Percentiles rank a stretch among this genome's conserved stretches.
These are phyloP conservation scores for Alternaria triticimaculans DNA, from an alignment of 2,329 filamentous ascomycete genomes.

Conservation along the genomic window DNA sequence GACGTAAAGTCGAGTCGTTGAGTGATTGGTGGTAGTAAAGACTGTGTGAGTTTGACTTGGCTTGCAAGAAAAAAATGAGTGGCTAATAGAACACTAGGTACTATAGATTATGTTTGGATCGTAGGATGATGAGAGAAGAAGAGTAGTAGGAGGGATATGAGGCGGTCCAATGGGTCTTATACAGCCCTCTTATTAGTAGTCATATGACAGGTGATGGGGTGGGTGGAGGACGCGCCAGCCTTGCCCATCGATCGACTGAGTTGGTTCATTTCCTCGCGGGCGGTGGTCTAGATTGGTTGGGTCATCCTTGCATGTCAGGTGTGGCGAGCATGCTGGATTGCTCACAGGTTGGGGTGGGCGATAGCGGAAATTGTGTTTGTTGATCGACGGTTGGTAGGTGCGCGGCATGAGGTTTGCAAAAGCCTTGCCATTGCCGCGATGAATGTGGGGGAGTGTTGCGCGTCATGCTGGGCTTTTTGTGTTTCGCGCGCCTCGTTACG, in stretches of 20 bases:
- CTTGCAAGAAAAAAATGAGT: constrained; percentile 31
- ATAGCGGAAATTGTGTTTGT: constrained; percentile 13
- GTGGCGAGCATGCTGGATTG: neutral
- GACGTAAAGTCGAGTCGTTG: constrained; percentile 7
- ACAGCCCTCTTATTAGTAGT: constrained; percentile 18
- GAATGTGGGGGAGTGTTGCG: constrained; percentile 6
- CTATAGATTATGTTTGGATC: constrained; percentile 30
- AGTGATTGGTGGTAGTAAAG: constrained; percentile 12
- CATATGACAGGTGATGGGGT: constrained; percentile 12
- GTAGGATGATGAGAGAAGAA: constrained; percentile 8
- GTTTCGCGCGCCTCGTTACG: neutral
- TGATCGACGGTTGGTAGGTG: constrained; percentile 9
- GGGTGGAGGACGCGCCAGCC: constrained; percentile 16
- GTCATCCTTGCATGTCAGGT: constrained; percentile 3
- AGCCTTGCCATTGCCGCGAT: neutral
- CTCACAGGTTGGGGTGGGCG: constrained; percentile 1
- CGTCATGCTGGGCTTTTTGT: neutral
- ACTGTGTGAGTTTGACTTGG: constrained; percentile 16
- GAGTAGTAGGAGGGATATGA: neutral
- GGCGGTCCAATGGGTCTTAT: constrained; percentile 22
- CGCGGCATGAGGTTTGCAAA: neutral
- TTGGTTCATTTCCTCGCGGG: constrained; percentile 5
- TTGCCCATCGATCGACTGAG: constrained; percentile 6
- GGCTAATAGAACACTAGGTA: constrained; percentile 34
- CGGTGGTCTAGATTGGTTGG: constrained; percentile 4